phyloP scores from a whole-genome alignment of 2,329 filamentous ascomycete genomes.

The Verticillium albo-atrum region DNA sequence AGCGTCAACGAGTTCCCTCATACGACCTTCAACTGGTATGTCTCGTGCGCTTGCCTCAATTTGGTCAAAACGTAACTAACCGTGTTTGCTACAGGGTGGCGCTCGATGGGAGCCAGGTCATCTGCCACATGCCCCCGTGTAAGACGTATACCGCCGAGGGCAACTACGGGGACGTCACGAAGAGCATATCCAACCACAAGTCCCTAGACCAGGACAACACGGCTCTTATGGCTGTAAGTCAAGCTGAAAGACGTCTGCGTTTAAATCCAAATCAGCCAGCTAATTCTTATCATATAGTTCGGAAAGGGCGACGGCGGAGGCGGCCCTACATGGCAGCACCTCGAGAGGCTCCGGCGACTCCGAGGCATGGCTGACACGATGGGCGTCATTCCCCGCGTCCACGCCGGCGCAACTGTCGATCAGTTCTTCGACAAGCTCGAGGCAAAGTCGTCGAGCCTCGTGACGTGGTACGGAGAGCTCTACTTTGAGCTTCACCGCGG shows the following conservation, averaged over 20 bases:
- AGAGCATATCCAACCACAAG: conserved; percentile 62
- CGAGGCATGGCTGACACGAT: conserved; percentile 59
- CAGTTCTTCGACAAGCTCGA: conserved; percentile 62
- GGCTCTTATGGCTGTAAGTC: conserved; percentile 50
- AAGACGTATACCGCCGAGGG: conserved; percentile 65
- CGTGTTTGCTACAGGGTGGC: conserved; percentile 34
- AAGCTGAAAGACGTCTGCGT: no score
- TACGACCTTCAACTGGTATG: conserved; percentile 63
- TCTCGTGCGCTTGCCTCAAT: not conserved
- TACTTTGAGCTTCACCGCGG: conserved; percentile 67
- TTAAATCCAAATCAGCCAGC: no score
- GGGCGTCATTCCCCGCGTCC: conserved; percentile 53
- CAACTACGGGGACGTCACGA: conserved; percentile 60
- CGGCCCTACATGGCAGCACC: conserved; percentile 60
- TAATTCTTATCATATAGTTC: conserved; percentile 36
- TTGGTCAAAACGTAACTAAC: not conserved
- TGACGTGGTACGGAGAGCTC: conserved; percentile 67
- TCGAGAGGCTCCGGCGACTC: conserved; percentile 63
- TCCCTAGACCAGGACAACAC: conserved; percentile 62
- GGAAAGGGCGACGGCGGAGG: conserved; percentile 67
- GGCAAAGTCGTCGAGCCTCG: conserved; percentile 53
- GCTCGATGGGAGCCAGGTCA: conserved; percentile 63
- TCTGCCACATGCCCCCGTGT: conserved; percentile 64
- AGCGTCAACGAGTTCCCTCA: conserved; percentile 71
- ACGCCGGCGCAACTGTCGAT: conserved; percentile 60